Conservation (phyloP, 257 asterid genomes). For the Capsicum pubescens region DNA sequence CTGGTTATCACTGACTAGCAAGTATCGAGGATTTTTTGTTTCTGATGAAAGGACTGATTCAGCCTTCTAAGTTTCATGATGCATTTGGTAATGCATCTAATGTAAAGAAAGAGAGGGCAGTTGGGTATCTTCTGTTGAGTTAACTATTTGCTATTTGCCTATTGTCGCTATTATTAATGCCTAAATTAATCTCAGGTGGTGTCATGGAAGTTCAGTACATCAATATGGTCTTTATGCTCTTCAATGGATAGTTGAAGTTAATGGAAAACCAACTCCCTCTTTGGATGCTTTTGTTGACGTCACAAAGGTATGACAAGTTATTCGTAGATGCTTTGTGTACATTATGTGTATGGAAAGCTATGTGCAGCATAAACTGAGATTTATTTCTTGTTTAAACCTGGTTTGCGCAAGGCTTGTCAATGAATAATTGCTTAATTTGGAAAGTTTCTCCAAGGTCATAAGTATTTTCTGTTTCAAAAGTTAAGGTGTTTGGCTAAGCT, state of each 20-base stretch:
- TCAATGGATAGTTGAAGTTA: slow-evolving; percentile 96
- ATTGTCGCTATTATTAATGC: slow-evolving; percentile 14
- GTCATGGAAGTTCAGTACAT: slow-evolving; percentile 97
- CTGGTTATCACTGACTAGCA: slow-evolving; percentile 14
- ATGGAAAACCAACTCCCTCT: slow-evolving; percentile 88
- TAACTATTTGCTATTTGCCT: background rate
- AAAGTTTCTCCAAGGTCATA: background rate
- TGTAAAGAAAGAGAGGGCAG: slow-evolving; percentile 1
- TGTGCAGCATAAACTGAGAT: background rate
- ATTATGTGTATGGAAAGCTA: background rate
- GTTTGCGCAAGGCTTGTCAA: background rate
- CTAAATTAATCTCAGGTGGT: slow-evolving; percentile 66
- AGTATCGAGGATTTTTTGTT: background rate
- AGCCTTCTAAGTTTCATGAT: background rate
- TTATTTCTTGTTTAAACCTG: background rate
- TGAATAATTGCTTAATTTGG: background rate
- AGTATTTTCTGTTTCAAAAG: background rate
- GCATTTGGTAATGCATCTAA: background rate
- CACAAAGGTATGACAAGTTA: slow-evolving; percentile 65
- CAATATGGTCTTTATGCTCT: slow-evolving; percentile 93
- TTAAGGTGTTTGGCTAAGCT: background rate
- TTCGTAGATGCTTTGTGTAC: slow-evolving; percentile 1
- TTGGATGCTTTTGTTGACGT: slow-evolving; percentile 86
- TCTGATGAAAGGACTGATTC: background rate
- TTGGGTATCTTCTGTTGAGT: slow-evolving; percentile 19